Conservation (phyloP, 2,329 filamentous ascomycete genomes). For the Daldinia sp. region DNA sequence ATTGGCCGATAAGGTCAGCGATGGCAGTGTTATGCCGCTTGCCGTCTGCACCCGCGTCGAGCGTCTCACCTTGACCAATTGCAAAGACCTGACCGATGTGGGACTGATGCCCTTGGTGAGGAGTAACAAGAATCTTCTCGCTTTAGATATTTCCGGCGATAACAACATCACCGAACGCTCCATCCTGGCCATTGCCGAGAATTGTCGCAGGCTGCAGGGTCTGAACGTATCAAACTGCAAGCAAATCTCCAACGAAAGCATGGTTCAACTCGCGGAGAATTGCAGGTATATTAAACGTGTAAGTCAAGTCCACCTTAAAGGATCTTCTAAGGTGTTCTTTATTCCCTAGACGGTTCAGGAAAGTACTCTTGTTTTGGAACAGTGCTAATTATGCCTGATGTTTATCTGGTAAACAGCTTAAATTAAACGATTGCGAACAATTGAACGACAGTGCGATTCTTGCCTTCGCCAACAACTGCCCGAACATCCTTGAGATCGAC, state of each 20-base stretch:
- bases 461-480: conserved; percentile 88
- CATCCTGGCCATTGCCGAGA: conserved; percentile 74
- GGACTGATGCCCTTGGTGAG: conserved; percentile 84
- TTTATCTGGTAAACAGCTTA: conserved; percentile 68
- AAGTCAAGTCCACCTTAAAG: conserved; percentile 53
- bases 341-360: background rate
- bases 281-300: conserved; percentile 91
- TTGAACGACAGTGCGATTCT: conserved; percentile 84
- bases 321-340: background rate
- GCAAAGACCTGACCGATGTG: conserved; percentile 83
- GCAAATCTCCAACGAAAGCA: conserved; percentile 85
- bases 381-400: conserved; percentile 49
- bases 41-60: conserved; percentile 90
- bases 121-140: conserved; percentile 83
- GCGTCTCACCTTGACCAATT: conserved; percentile 91
- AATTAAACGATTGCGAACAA: conserved; percentile 92
- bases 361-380: conserved; percentile 22
- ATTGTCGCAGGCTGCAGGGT: conserved; percentile 88
- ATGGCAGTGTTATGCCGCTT: conserved; percentile 88
- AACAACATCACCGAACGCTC: conserved; percentile 63
- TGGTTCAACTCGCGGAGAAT: conserved; percentile 59
- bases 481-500: conserved; percentile 95
- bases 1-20: conserved; percentile 80
- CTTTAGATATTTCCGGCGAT: conserved; percentile 88
- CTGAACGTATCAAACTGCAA: conserved; percentile 91